Evolutionary conservation across 2,329 filamentous ascomycete species (phyloP).

Genomic region (Shiraia bambusicola): DNA sequence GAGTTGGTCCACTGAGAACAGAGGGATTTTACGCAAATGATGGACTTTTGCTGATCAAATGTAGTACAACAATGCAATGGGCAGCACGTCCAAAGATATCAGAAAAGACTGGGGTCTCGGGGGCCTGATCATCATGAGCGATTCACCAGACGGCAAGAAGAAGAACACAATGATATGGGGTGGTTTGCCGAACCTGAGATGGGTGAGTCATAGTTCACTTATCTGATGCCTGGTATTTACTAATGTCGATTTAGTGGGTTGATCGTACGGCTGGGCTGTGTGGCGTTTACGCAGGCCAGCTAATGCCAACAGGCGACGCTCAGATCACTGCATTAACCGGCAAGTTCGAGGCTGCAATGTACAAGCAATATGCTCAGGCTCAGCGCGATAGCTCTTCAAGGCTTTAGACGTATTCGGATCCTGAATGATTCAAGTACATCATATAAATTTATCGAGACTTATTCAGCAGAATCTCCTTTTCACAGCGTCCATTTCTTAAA

Average conservation of each 20-base stretch:
- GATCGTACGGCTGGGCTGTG: conserved; percentile 36
- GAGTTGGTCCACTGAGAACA: conserved; percentile 3
- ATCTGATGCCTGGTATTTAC: conserved; percentile 1
- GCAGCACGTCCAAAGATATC: conserved; percentile 16
- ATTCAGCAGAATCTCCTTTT: background rate
- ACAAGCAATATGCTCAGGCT: background rate
- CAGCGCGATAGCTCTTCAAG: conserved; percentile 1
- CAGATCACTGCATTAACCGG: conserved; percentile 15
- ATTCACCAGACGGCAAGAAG: conserved; percentile 25
- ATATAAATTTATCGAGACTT: too few species aligned
- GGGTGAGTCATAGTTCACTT: conserved; percentile 24
- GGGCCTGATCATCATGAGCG: conserved; percentile 28
- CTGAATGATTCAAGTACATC: too few species aligned
- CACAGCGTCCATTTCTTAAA: conserved; percentile 32
- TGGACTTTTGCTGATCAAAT: background rate
- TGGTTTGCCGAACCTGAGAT: conserved; percentile 36
- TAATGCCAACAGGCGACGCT: conserved; percentile 33
- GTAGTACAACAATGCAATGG: conserved; percentile 27
- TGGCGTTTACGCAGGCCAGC: conserved; percentile 34
- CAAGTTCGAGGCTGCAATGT: conserved; percentile 21
- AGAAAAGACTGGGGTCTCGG: conserved; percentile 35
- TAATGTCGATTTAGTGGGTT: conserved; percentile 23
- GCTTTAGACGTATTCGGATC: background rate
- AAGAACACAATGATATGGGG: conserved; percentile 37
- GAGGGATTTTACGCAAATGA: background rate